Base-by-base conservation (phyloP, 2,329 filamentous ascomycete species). In the Scedosporium aurantiacum region DNA sequence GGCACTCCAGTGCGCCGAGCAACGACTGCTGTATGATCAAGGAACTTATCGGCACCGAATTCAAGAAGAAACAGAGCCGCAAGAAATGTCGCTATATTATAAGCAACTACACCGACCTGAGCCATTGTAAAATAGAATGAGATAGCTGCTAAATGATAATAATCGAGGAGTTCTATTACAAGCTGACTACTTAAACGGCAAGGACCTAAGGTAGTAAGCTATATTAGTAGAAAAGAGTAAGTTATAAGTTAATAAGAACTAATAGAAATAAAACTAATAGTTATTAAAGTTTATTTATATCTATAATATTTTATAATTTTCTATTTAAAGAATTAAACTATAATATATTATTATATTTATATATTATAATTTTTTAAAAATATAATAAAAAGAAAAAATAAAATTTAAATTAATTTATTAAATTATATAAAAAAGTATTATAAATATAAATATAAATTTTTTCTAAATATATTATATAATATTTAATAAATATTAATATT, bases 21-120 rank as follows among this genome's bases (percentile, higher is more conserved):
- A 12, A 82, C 69, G 40, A 76, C 71, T 5, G 76, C 77, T 5
- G 79, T 79, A 60, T 82, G 75, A 63, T 79, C 75, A 63, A 82
- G 72, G 67, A 82, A 82, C 59, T 76, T 77, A 66, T 82, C 79
- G 23, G 79, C 78, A 7, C 79, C 79, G 63, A 70, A 76, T 64
- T 82, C 79, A 43, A 82, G 74, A 10, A 82, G 66, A 64, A 80
- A 80, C 0, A 80, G 70, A 1, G 73, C 73, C 10, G 72, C 71
- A 52, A 79, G 67, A 61, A 81, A 78, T 27, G 70, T 70, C 16
- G 72, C 72, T 43, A 72, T 65, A 63, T 78, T 77, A 25, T 54
- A 54, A 10, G 16, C 50, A 25, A 54, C 21, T 21, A 23, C 50
- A 4, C 21, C 50, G 10, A 12, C 18, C 16, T 54, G 18, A 5